Evolutionary conservation across 1,284 basidiomycete species (phyloP).

Genomic region (Fistulinella cinereoalba): DNA sequence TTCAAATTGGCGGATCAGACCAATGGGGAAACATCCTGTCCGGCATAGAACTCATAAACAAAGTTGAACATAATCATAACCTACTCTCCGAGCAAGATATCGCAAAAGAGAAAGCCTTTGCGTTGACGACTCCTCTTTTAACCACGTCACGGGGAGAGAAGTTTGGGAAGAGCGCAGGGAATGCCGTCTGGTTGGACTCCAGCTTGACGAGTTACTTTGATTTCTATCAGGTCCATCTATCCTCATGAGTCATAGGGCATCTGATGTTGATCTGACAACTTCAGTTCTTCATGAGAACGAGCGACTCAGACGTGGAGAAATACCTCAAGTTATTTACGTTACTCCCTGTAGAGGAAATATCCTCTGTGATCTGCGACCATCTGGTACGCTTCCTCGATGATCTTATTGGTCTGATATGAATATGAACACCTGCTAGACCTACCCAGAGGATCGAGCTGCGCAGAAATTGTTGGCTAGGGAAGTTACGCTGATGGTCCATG

Average conservation of each 20-base stretch:
- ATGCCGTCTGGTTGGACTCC: slow-evolving; percentile 89
- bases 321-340: slow-evolving; percentile 88
- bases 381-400: slow-evolving; percentile 33
- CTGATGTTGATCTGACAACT: slow-evolving; percentile 1
- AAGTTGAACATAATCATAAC: slow-evolving; percentile 12
- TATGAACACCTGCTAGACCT: slow-evolving; percentile 36
- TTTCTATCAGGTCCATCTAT: slow-evolving; percentile 76
- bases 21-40: slow-evolving; percentile 99
- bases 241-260: slow-evolving; percentile 15
- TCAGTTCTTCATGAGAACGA: slow-evolving; percentile 86
- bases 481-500: slow-evolving; percentile 86
- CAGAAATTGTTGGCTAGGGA: slow-evolving; percentile 84
- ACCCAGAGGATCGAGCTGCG: slow-evolving; percentile 62
- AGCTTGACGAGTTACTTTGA: slow-evolving; percentile 79
- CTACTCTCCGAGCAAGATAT: slow-evolving; percentile 33
- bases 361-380: slow-evolving; percentile 60
- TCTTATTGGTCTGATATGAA: slow-evolving; percentile 2
- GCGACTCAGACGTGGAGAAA: slow-evolving; percentile 80
- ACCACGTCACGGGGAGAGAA: slow-evolving; percentile 90
- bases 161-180: slow-evolving; percentile 97
- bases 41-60: slow-evolving; percentile 83
- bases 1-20: slow-evolving; percentile 95
- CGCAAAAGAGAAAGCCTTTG: slow-evolving; percentile 60
- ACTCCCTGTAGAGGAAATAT: slow-evolving; percentile 59
- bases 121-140: slow-evolving; percentile 91